A percentile compares a stretch with the other conserved stretches of the same genome.
Conservation (phyloP, 2,329 filamentous ascomycete species). For the Neoascochyta sp. region DNA sequence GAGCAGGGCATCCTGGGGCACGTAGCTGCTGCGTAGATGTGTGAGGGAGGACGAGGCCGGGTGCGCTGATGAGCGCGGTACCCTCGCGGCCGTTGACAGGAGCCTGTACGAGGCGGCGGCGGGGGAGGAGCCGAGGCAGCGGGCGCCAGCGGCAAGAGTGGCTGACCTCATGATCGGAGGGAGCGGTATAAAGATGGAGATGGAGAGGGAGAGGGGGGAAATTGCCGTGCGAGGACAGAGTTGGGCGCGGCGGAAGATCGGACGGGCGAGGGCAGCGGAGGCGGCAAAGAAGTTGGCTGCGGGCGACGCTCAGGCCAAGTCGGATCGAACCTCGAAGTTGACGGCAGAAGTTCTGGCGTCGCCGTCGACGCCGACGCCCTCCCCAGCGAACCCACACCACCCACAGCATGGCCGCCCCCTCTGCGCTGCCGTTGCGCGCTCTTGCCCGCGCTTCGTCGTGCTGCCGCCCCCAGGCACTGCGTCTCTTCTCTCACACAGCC, state of each 20-base stretch:
- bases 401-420: constrained; percentile 22
- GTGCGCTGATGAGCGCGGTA: constrained; percentile 22
- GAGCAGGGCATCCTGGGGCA: constrained; percentile 39
- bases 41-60: constrained; percentile 26
- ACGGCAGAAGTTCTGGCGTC: constrained; percentile 7
- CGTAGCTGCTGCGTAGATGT: constrained; percentile 44
- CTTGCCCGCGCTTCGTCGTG: too few species aligned
- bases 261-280: too few species aligned
- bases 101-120: constrained; percentile 48
- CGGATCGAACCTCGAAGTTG: constrained; percentile 4
- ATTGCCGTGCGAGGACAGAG: too few species aligned
- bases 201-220: too few species aligned
- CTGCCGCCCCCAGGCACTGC: constrained; percentile 26
- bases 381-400: constrained; percentile 3
- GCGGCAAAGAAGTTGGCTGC: too few species aligned
- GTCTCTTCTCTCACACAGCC: constrained; percentile 36
- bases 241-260: too few species aligned
- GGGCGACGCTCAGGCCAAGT: constrained; percentile 2
- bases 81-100: constrained; percentile 37
- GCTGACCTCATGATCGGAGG: constrained; percentile 45
- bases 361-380: too few species aligned
- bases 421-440: too few species aligned
- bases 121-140: too few species aligned
- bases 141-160: constrained; percentile 42
- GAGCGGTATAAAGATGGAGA: too few species aligned